These are phyloP conservation scores for Colletotrichum sp. DNA, from an alignment of 2,329 filamentous ascomycete species.

Conservation along the genomic window DNA sequence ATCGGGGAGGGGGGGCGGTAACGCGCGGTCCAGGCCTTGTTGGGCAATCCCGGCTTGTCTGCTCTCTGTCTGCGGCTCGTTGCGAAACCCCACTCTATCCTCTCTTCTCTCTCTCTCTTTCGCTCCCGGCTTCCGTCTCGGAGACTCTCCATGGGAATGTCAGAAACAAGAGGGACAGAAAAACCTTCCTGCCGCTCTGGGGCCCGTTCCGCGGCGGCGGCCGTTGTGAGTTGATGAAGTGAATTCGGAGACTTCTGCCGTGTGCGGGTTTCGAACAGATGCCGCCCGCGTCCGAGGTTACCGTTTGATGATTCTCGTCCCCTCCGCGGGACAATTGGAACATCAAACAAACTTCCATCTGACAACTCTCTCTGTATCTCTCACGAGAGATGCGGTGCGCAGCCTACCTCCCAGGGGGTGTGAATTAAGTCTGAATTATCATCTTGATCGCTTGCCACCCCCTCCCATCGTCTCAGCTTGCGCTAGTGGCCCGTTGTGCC, in stretches of 20 bases:
- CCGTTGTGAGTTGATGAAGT: neutral
- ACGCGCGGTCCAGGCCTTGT: neutral
- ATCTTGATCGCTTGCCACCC: neutral
- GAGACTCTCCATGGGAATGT: neutral
- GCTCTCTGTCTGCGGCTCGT: conserved; percentile 5
- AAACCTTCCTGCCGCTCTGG: neutral
- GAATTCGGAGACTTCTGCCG: neutral
- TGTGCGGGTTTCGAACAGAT: neutral
- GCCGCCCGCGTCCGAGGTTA: conserved; percentile 14
- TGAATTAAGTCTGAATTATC: neutral
- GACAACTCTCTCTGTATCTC: neutral
- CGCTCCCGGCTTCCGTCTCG: neutral
- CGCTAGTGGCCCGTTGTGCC: neutral
- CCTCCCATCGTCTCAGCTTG: conserved; percentile 7
- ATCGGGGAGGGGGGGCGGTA: neutral
- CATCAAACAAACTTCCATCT: neutral
- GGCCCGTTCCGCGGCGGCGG: neutral
- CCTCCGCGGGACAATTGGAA: neutral
- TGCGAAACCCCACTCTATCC: neutral
- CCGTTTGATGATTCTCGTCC: neutral
- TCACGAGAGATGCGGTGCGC: neutral
- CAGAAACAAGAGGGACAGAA: neutral
- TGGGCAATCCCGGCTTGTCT: conserved; percentile 14
- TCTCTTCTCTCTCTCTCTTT: neutral
- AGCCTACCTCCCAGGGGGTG: neutral